phyloP scores from a whole-genome alignment of 129 eudicot species.

The Sambucus nigra region DNA sequence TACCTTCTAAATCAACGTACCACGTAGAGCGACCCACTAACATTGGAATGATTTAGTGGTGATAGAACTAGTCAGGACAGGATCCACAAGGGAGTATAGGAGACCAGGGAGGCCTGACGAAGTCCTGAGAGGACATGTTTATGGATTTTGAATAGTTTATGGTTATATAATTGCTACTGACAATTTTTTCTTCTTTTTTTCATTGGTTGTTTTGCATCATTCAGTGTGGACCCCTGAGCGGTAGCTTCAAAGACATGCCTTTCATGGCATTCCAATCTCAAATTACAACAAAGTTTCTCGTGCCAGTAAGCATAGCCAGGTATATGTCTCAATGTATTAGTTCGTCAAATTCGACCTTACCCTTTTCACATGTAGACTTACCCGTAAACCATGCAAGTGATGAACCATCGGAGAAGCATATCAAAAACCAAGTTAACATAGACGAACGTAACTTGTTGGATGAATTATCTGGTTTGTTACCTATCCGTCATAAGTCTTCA shows the following conservation, averaged over 20 bases:
- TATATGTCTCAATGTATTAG: neutral
- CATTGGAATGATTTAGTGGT: too few species aligned
- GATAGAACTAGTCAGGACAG: too few species aligned
- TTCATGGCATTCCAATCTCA: neutral
- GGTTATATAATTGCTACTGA: too few species aligned
- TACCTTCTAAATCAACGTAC: too few species aligned
- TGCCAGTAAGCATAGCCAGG: constrained; percentile 16
- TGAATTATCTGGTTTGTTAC: constrained; percentile 44
- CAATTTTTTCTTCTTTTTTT: too few species aligned
- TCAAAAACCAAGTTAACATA: neutral
- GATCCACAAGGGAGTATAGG: too few species aligned
- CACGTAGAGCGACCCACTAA: too few species aligned
- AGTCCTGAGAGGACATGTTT: too few species aligned
- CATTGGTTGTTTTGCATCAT: too few species aligned
- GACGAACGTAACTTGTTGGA: constrained; percentile 41
- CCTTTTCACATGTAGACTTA: constrained; percentile 12
- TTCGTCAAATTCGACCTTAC: neutral
- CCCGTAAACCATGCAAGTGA: constrained; percentile 1
- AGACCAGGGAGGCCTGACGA: too few species aligned
- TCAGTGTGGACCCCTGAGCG: too few species aligned
- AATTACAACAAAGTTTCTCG: constrained; percentile 6
- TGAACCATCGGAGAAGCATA: constrained; percentile 3
- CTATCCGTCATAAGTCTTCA: constrained; percentile 35
- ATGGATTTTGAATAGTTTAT: too few species aligned
- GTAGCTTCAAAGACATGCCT: neutral